phyloP scores from a whole-genome alignment of 2,329 filamentous ascomycete genomes.

The Teratosphaeria zuluensis region DNA sequence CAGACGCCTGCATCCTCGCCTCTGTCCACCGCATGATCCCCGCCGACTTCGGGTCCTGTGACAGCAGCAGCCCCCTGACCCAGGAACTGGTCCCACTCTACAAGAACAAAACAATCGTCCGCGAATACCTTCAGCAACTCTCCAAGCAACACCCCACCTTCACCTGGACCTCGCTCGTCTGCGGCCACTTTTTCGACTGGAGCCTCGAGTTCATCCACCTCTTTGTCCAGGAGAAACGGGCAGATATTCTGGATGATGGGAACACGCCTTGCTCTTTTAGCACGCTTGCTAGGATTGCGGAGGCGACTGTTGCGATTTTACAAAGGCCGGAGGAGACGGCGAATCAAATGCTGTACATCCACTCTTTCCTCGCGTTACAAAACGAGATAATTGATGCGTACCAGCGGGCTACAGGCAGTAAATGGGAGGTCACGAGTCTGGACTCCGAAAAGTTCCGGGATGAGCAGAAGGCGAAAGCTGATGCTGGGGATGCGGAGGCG shows the following conservation, averaged over 20 bases:
- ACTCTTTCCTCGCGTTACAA: constrained; percentile 49
- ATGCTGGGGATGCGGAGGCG: constrained; percentile 26
- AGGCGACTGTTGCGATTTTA: constrained; percentile 43
- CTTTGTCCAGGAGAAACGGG: constrained; percentile 39
- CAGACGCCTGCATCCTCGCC: constrained; percentile 50
- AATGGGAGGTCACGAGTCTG: constrained; percentile 40
- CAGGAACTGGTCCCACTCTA: constrained; percentile 42
- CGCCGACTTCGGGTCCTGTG: constrained; percentile 46
- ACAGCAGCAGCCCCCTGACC: constrained; percentile 27
- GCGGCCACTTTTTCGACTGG: constrained; percentile 54
- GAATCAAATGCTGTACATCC: constrained; percentile 50
- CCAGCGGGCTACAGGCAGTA: constrained; percentile 42
- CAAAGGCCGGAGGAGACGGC: constrained; percentile 41
- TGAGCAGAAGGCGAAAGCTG: constrained; percentile 26
- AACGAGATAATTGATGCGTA: constrained; percentile 45
- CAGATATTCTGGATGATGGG: constrained; percentile 49
- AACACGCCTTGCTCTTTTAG: constrained; percentile 42
- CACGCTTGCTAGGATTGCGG: constrained; percentile 43
- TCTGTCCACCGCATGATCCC: constrained; percentile 54
- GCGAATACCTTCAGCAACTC: constrained; percentile 44
- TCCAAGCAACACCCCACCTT: constrained; percentile 32
- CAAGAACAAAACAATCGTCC: constrained; percentile 36
- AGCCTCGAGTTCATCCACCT: constrained; percentile 47
- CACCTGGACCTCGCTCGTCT: constrained; percentile 51
- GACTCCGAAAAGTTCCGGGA: constrained; percentile 24